Evolutionary conservation across 306 rosid genomes (phyloP), one percentile per base, ranked within the genome.

Genomic region (Hippophae tibetana): DNA sequence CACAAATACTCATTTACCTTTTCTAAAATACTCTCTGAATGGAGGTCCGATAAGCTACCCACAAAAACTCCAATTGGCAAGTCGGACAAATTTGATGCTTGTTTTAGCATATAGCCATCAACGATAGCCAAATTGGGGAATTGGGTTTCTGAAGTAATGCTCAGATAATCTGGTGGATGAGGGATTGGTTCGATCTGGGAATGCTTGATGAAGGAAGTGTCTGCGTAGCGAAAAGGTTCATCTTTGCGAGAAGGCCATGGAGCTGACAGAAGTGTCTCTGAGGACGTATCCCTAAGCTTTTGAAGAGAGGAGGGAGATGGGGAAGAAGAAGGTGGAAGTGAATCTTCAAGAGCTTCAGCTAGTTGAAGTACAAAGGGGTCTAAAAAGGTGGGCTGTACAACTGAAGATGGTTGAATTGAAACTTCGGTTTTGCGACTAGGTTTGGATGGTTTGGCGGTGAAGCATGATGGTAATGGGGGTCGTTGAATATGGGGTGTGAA

Each of bases 231-330:
- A 43, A 85, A 92, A 50, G 96, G 78, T 73, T 92, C 99, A 70
- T 92, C 90, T 60, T 67, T 70, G 47, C 96, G 89, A 1, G 95
- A 76, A 18, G 99, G 99, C 99, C 99, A 92, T 50, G 86, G 82
- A 1, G 93, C 82, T 1, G 99, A 81, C 54, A 92, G 86, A 42
- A 92, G 83, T 18, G 86, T 42, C 46, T 82, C 68, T 0, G 95
- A 74, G 26, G 99, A 83, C 10, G 75, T 46, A 31, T 80, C 71
- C 11, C 96, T 59, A 8, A 92, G 93, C 47, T 72, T 85, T n/a
- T 80, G 89, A 14, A 92, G 96, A 74, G 86, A 58, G 46, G 61
- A 2, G 38, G 38, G 38, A 27, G 69, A 48, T 5, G 65, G 13
- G 6, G 76, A 63, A 52, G 70, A 47, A 7, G 86, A 73, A 2